Base-by-base conservation (phyloP, 2,329 filamentous ascomycete species). In the Seiridium unicorne region DNA sequence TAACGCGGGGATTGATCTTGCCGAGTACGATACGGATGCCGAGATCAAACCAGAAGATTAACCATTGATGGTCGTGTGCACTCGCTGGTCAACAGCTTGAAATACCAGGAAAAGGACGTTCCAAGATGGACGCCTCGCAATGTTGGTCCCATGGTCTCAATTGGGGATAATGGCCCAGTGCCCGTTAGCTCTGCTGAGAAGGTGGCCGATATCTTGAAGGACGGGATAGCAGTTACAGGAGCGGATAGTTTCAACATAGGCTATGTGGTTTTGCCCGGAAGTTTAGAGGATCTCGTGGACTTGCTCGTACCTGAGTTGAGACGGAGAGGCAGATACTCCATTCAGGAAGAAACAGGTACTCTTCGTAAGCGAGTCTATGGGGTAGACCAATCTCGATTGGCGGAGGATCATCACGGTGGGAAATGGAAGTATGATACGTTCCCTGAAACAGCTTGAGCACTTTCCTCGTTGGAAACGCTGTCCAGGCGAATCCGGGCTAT, bases 221-320 rank as follows among this genome's bases (percentile, higher is more conserved):
- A 51, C 4, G 5, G 48, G 48, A 4, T 51, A 31, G 26, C 11
- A 34, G 31, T 51, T 11, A 31, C 48, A 6, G 48, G 11, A 13
- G n/a, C 32, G 10, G 48, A 51, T 35, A 31, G 48, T 35, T n/a
- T 51, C 59, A 60, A 60, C 36, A 44, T 63, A 18, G 55, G 60
- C 5, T 60, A 60, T 42, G 55, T 62, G 4, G 48, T 58, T 34
- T 42, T 60, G 7, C 62, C 62, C 8, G 62, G 62, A n/a, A 62
- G 46, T 32, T 62, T 60, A 10, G 62, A 63, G 55, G 62, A 63
- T 38, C 40, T 63, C 11, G 62, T 64, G 10, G 60, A 61, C 44
- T 53, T 62, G 1, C 49, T 64, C 3, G 55, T 62, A 8, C 62
- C 60, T 2, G 60, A 64, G 47, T 44, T 62, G 55, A 49, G 58